Evolutionary conservation across 2,329 filamentous ascomycete species (phyloP).

Genomic region (Drechmeria coniospora): DNA sequence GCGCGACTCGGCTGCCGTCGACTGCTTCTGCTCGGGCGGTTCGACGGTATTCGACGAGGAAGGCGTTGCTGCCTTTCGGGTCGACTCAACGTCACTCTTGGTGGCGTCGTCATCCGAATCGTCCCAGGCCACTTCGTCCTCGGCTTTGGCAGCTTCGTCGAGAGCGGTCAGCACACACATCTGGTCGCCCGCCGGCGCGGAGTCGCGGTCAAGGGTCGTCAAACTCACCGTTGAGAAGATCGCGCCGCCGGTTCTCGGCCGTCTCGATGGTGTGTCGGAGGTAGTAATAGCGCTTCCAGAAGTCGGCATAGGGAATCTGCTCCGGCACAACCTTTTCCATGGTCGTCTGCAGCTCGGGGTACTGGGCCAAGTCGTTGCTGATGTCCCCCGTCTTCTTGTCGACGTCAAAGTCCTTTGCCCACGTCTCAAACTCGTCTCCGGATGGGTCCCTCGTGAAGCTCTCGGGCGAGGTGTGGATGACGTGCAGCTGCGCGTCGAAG

Average conservation of each 20-base stretch:
- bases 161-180: conserved; percentile 5
- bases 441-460: conserved; percentile 72
- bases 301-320: conserved; percentile 71
- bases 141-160: conserved; percentile 47
- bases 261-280: conserved; percentile 83
- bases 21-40: conserved; percentile 26
- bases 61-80: conserved; percentile 28
- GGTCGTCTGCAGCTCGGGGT: conserved; percentile 66
- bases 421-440: conserved; percentile 57
- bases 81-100: conserved; percentile 10
- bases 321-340: conserved; percentile 98
- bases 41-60: conserved; percentile 47
- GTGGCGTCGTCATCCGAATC: conserved; percentile 42
- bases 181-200: no score
- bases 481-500: conserved; percentile 90
- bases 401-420: conserved; percentile 60
- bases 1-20: conserved; percentile 50
- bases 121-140: conserved; percentile 57
- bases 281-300: conserved; percentile 96
- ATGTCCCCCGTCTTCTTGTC: conserved; percentile 78
- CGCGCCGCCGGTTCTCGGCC: conserved; percentile 74
- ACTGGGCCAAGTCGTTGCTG: conserved; percentile 65
- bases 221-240: conserved; percentile 71
- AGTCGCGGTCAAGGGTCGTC: no score
- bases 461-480: conserved; percentile 74